Evolutionary conservation across 306 rosid genomes (phyloP), one percentile per base, ranked within the genome.

Genomic region (Cajanus cajan): DNA sequence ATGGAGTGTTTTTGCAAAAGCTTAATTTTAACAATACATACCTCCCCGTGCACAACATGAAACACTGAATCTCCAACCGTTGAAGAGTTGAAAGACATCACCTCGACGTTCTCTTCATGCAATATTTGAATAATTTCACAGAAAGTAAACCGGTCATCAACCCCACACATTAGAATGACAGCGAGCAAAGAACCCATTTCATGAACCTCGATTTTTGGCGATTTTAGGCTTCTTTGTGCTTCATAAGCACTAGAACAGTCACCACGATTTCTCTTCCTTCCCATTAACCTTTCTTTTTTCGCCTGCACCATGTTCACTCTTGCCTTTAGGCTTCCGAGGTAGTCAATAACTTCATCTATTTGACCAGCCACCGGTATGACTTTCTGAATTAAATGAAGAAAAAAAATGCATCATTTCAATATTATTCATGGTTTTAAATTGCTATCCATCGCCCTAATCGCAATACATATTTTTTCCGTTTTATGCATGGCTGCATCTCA

Each of bases 11-110:
- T n/a, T 5, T 39, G 2, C 48, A 67, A 8, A 47, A 34, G 37
- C 37, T 34, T 47, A 14, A 12, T 15, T 14, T 2, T 54, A 25
- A 31, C 3, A 24, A 28, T 37, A 7, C 1, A 21, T 84, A 89
- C 98, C 95, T 93, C 75, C 4, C 87, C 93, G 16, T 78, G 91
- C 13, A 93, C 48, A 18, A 86, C 68, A 25, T 85, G 86, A 40
- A 80, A 4, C 63, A 4, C 4, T 5, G 16, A 55, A 24, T 76
- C 76, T 8, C 85, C 84, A 2, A 48, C 9, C 8, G 66, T 39
- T 3, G 98, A 88, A 43, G 84, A 86, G 47, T 74, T 86, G 43
- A 78, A 76, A 31, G 43, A 69, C 1, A 72, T 40, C 8, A 90
- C 85, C n/a, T 91, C 90, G 0, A 86, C 79, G 51, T 85, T 74